Percentiles rank a stretch among this genome's conserved stretches.
These are phyloP conservation scores for Cyberlindnera nakhonratchasimensis DNA, from an alignment of 805 yeast species.

Conservation along the genomic window DNA sequence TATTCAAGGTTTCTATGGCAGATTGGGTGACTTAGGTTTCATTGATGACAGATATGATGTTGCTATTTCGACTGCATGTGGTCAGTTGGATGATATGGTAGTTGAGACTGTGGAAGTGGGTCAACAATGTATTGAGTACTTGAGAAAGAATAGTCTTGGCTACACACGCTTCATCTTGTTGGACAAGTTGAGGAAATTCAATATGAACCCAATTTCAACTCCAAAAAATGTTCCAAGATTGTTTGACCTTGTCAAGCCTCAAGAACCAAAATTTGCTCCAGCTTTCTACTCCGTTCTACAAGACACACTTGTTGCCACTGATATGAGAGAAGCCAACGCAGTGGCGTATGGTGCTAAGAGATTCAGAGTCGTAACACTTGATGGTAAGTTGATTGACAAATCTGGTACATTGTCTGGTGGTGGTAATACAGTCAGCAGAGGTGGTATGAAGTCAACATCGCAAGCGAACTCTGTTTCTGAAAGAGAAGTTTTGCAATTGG, in stretches of 20 bases:
- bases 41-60: conserved; percentile 87
- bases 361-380: conserved; percentile 87
- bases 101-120: conserved; percentile 78
- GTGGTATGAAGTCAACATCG: conserved; percentile 60
- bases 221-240: conserved; percentile 78
- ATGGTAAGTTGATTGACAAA: conserved; percentile 86
- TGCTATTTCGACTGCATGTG: conserved; percentile 93
- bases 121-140: conserved; percentile 73
- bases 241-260: conserved; percentile 75
- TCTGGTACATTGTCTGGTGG: conserved; percentile 98
- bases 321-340: conserved; percentile 73
- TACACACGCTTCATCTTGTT: conserved; percentile 84
- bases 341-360: conserved; percentile 84
- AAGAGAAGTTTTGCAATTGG: conserved; percentile 53
- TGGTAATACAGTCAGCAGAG: conserved; percentile 65
- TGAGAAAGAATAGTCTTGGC: conserved; percentile 80
- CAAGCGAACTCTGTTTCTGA: conserved; percentile 46
- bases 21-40: conserved; percentile 88
- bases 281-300: conserved; percentile 87
- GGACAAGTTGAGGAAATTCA: conserved; percentile 64
- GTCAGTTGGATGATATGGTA: conserved; percentile 87
- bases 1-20: conserved; percentile 80
- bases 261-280: conserved; percentile 65
- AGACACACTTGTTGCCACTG: conserved; percentile 83
- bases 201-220: conserved; percentile 54